Evolutionary conservation across 2,329 filamentous ascomycete species (phyloP), one percentile per base, ranked within the genome.

Genomic region (Claviceps sp.): DNA sequence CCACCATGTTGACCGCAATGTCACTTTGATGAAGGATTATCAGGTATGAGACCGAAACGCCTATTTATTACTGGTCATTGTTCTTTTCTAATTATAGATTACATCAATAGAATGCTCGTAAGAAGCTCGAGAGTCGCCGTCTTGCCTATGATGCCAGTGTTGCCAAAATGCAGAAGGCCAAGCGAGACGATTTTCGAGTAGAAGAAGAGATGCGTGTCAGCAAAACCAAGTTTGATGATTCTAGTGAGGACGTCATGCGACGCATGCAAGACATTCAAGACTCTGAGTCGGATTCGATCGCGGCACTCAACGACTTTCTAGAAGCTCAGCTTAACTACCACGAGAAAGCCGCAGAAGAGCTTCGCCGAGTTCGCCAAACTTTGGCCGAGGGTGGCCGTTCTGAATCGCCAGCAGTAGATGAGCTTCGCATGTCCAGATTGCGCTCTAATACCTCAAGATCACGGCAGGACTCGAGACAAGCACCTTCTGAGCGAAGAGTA

Each of bases 261-360:
- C 80, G 91, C 52, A 97, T 97, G 93, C 82, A 94, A 68, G 91
- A 97, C 63, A 94, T 97, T 70, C 91, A 93, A 71, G 90, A 96
- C 61, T 80, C 88, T 22, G 91, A 97, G 68, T 76, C 75, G 44
- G 91, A 97, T 57, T 89, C 84, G 62, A 79, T 95, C 43, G 75
- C 78, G 47, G 89, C 95, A 62, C 72, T 97, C 52, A 82, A 82
- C 3, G 73, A 80, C 18, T 94, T 97, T 65, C 72, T 97, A 49
- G 90, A 97, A 55, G 85, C 88, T 42, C 87, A 97, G 70, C 76
- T 97, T 53, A 84, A 86, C 56, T 96, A 93, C 70, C 87, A 96
- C 65, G 91, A 97, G 65, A 84, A 86, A 55, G 95, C 89, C 65
- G 80, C 86, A 51, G 90, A 96, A 59, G 86, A 94, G 58, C 78